Evolutionary conservation across 2,329 filamentous ascomycete species (phyloP).

Genomic region (Penicillium hesseltinei): DNA sequence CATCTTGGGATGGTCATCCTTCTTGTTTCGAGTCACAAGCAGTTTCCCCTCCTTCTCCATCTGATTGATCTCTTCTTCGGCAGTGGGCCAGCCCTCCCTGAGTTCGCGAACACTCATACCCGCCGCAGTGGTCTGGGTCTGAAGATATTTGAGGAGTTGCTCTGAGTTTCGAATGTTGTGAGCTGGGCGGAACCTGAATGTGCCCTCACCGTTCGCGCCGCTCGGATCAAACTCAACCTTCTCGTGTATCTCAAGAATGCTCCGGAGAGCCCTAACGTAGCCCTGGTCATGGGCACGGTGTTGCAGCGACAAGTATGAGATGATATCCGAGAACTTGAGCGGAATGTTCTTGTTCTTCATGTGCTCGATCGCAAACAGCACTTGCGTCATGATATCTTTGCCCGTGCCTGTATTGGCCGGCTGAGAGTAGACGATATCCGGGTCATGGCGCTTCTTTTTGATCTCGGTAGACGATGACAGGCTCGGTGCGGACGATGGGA

Average conservation of each 20-base stretch:
- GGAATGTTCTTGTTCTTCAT: conserved; percentile 68
- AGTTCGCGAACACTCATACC: conserved; percentile 84
- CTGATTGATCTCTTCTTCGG: conserved; percentile 71
- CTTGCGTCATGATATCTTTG: conserved; percentile 78
- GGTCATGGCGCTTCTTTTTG: conserved; percentile 62
- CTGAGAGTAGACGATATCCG: conserved; percentile 66
- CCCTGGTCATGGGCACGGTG: conserved; percentile 58
- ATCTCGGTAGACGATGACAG: conserved; percentile 36
- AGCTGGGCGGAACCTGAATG: conserved; percentile 79
- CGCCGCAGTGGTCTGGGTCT: conserved; percentile 74
- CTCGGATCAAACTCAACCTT: conserved; percentile 59
- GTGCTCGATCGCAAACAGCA: conserved; percentile 82
- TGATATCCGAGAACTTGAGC: conserved; percentile 71
- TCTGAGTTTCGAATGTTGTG: conserved; percentile 78
- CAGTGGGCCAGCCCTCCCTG: conserved; percentile 92
- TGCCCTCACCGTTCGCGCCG: conserved; percentile 66
- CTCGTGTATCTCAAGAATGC: conserved; percentile 65
- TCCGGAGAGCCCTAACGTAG: conserved; percentile 62
- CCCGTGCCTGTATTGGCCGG: conserved; percentile 74
- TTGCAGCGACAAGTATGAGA: conserved; percentile 74
- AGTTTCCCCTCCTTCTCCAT: conserved; percentile 77
- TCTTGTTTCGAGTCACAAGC: conserved; percentile 84
- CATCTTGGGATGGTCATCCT: conserved; percentile 80
- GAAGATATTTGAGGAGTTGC: conserved; percentile 76
- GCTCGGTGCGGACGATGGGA: conserved; percentile 35